Evolutionary conservation across 805 yeast species (phyloP).

Genomic region (Kuraishia capsulata): DNA sequence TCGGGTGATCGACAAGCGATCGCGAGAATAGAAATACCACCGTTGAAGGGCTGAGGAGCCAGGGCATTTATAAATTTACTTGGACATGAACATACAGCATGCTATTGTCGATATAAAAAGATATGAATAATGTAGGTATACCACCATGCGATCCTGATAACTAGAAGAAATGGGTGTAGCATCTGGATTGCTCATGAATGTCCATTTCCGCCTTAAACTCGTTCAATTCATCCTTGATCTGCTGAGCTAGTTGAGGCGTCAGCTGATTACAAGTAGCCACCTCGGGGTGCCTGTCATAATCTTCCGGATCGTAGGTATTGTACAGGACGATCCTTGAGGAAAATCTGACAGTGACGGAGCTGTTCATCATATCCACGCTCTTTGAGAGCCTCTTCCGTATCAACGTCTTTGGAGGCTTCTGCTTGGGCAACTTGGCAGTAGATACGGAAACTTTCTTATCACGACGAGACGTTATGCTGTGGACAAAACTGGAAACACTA

Average conservation of each 20-base stretch:
- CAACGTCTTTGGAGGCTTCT: background rate
- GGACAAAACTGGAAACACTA: background rate
- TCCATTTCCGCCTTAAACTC: conserved; percentile 72
- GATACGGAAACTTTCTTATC: background rate
- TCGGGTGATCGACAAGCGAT: background rate
- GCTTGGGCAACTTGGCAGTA: background rate
- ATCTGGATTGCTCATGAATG: conserved; percentile 68
- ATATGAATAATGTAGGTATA: background rate
- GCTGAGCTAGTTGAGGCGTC: conserved; percentile 80
- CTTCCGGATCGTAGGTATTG: conserved; percentile 75
- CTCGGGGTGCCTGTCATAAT: conserved; percentile 90
- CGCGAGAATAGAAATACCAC: background rate
- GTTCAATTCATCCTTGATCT: conserved; percentile 80
- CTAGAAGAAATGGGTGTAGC: conserved; percentile 78
- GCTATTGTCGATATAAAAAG: background rate
- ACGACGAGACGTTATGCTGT: background rate
- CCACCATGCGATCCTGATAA: background rate
- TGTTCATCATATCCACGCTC: background rate
- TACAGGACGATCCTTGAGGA: conserved; percentile 76
- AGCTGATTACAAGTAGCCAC: conserved; percentile 86
- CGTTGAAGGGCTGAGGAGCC: too few species aligned
- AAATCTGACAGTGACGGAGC: conserved; percentile 33
- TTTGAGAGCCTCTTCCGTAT: background rate
- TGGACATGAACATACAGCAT: background rate
- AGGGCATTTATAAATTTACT: too few species aligned